Percentiles rank a stretch among this genome's conserved stretches.
phyloP scores from a whole-genome alignment of 495 filamentous ascomycete genomes.

The Penicillium goetzii region DNA sequence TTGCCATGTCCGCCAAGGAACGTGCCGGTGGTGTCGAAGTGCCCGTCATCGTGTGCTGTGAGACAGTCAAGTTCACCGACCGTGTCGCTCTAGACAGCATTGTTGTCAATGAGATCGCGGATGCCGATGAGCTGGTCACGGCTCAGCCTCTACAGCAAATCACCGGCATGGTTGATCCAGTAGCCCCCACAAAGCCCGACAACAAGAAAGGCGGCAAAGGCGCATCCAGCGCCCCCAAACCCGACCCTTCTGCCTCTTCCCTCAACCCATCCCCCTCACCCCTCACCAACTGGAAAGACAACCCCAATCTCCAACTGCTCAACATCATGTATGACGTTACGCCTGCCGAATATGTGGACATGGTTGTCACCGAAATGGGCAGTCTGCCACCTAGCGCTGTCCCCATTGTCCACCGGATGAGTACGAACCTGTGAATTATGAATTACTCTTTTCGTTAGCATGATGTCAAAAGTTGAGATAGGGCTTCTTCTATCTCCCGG shows the following conservation, averaged over 20 bases:
- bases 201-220: slow-evolving; percentile 45
- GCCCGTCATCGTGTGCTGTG: slow-evolving; percentile 88
- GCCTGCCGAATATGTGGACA: slow-evolving; percentile 82
- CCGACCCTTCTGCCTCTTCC: slow-evolving; percentile 31
- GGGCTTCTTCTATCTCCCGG: not conserved
- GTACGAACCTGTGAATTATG: slow-evolving; percentile 44
- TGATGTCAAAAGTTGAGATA: slow-evolving; percentile 11
- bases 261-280: slow-evolving; percentile 34
- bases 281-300: slow-evolving; percentile 62
- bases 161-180: slow-evolving; percentile 42
- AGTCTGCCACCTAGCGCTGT: slow-evolving; percentile 85
- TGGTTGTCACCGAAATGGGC: slow-evolving; percentile 91
- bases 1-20: slow-evolving; percentile 84
- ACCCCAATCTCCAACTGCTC: slow-evolving; percentile 68
- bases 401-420: slow-evolving; percentile 54
- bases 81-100: slow-evolving; percentile 88
- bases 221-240: slow-evolving; percentile 23
- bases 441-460: slow-evolving; percentile 6
- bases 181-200: slow-evolving; percentile 31
- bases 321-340: slow-evolving; percentile 95
- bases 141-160: slow-evolving; percentile 39
- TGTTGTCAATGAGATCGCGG: slow-evolving; percentile 88
- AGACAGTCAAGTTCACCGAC: slow-evolving; percentile 95
- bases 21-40: slow-evolving; percentile 59
- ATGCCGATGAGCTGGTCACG: slow-evolving; percentile 62